Base-by-base conservation (phyloP, 2,329 filamentous ascomycete genomes). In the Chalaropsis thielavioides region DNA sequence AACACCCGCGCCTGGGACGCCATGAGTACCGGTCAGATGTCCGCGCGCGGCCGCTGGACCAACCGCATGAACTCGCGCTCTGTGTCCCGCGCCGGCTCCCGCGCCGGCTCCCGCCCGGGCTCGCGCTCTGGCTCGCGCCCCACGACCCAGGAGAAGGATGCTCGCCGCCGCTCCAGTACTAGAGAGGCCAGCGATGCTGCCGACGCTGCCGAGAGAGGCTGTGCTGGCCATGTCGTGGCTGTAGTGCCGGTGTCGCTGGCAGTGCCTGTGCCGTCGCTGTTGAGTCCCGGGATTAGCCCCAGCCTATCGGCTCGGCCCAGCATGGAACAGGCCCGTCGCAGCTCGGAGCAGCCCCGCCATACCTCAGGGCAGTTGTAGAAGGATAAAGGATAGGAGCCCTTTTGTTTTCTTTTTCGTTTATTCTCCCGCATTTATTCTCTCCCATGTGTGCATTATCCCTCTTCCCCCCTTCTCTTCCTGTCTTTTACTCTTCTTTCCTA, bases 61-160 rank as follows among this genome's bases (percentile, higher is more conserved):
- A 64, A 56, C 27, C 56, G 65, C 1, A 67, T 67, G 65, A 49
- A 64, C 27, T 64, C 62, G 40, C 65, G 65, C n/a, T 54, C 58
- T 4, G 62, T 67, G 24, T 59, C 58, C 7, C 62, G 65, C 27
- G 44, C 54, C 11, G 62, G 35, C 11, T 62, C 65, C 8, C 58
- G 56, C 15, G 43, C 40, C 35, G 38, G 51, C 17, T 59, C 44
- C 10, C 44, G 65, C 3, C 38, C 65, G 2, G 46, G 62, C 40
- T 44, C 59, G 4, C 38, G 59, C 22, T 17, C 7, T 5, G 38
- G 35, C 41, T 61, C 38, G 10, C 59, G 59, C 41, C 38, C 22
- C 4, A 24, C 59, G 6, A 61, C 59, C n/a, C 40, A 44, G n/a
- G 41, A 22, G 2, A 41, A 41, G 2, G 41, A 44, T 5, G 24